Evolutionary conservation across 2,329 filamentous ascomycete genomes (phyloP).

Genomic region (Verticillium isaacii): DNA sequence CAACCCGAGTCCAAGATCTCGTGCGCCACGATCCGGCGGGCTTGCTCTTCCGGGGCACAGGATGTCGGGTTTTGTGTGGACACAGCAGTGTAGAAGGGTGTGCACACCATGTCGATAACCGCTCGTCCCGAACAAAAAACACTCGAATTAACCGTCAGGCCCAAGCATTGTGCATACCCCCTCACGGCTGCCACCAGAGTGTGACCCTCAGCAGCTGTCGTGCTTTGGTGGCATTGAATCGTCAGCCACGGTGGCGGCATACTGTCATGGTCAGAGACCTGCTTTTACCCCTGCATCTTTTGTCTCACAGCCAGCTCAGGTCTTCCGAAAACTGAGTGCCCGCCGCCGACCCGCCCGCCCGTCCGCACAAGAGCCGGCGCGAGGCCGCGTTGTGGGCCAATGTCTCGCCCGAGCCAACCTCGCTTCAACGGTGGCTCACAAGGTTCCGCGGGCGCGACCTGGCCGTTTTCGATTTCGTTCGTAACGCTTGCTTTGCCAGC

Average conservation of each 20-base stretch:
- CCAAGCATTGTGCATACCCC: background rate
- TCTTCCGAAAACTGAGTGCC: background rate
- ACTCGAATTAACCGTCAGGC: background rate
- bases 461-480: background rate
- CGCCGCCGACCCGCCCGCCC: no score
- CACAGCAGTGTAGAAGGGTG: background rate
- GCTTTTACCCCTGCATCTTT: background rate
- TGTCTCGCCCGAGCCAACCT: background rate
- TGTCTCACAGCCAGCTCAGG: background rate
- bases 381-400: background rate
- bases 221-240: background rate
- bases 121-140: background rate
- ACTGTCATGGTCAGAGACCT: background rate
- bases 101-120: background rate
- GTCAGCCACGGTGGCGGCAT: background rate
- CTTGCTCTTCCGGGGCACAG: background rate
- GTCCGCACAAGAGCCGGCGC: background rate
- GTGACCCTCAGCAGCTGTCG: background rate
- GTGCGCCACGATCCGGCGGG: constrained; percentile 1
- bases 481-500: background rate
- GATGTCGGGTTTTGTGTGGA: background rate
- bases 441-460: background rate
- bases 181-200: background rate
- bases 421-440: background rate
- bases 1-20: background rate